Percentiles rank a stretch among this genome's conserved stretches.
Conservation (phyloP, 345 rosid genomes). For the Moricandia arvensis region DNA sequence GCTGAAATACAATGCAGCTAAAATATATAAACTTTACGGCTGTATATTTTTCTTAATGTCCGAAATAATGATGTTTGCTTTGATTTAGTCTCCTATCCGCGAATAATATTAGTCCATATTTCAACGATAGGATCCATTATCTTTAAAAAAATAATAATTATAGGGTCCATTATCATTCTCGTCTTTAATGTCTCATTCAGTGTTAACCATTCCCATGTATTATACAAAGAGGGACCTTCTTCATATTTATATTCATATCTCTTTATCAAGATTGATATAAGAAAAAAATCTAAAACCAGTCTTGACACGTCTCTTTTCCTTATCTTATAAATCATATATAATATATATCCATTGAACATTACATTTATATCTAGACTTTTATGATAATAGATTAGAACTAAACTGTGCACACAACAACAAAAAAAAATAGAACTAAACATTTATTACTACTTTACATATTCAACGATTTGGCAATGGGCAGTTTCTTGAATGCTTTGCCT, state of each 20-base stretch:
- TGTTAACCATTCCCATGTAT: conserved; percentile 22
- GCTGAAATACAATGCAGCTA: neutral
- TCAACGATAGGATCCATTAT: neutral
- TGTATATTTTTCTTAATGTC: neutral
- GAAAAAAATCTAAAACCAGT: conserved; percentile 5
- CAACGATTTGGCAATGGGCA: neutral
- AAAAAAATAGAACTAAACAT: neutral
- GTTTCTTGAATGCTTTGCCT: neutral
- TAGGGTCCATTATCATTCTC: conserved; percentile 34
- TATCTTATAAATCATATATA: neutral
- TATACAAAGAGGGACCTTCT: conserved; percentile 5
- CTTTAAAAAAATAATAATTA: too few species aligned
- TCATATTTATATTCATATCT: conserved; percentile 22
- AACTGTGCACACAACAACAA: too few species aligned
- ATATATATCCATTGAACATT: conserved; percentile 4
- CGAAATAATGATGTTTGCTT: conserved; percentile 12
- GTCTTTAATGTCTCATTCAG: conserved; percentile 31
- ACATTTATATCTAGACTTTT: neutral
- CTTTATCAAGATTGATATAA: conserved; percentile 23
- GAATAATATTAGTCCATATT: conserved; percentile 17
- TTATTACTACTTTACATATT: neutral
- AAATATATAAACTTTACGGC: neutral
- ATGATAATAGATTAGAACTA: neutral
- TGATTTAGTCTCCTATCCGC: conserved; percentile 12
- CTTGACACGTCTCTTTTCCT: conserved; percentile 31